Base-by-base conservation (phyloP, 768 basidiomycete species). In the Flagelloscypha sp. region DNA sequence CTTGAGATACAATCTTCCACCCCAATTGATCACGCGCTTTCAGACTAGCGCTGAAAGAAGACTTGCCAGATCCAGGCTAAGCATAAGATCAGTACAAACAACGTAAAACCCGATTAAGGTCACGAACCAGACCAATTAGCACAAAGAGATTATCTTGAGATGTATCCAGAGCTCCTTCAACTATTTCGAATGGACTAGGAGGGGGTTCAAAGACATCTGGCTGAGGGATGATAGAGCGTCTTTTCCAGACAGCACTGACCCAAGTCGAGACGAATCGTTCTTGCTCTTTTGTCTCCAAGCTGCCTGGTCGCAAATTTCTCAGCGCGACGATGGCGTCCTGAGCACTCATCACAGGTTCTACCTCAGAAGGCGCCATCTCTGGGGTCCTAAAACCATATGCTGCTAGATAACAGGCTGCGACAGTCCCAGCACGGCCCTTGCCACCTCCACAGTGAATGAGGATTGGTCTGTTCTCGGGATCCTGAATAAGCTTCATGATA, bases 1-100 rank as follows among this genome's bases (percentile, higher is more conserved):
- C 78, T 48, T 76, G 74, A 2, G 71, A 74, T 27, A 78, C 65
- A 24, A 56, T 50, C 6, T 47, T 55, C 71, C 70, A 76, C 0
- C 55, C 52, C 3, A 41, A 44, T 3, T 63, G 59, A 36, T 72
- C 58, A 10, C 76, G 59, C 2, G 64, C 61, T 1, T 68, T 43
- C 15, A 79, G 51, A 1, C 68, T 57, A n/a, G 60, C 58, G 1
- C 68, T 59, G 35, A 77, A 62, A 64, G 66, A 72, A 1, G 74
- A 70, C 49, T 79, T 79, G 16, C 76, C 76, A 0, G 75, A 70
- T 3, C 76, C 77, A 2, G 76, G 74, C n/a, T n/a, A n/a, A n/a
- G n/a, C n/a, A n/a, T n/a, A n/a, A n/a, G n/a, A n/a, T n/a, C n/a
- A n/a, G n/a, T n/a, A n/a, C n/a, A n/a, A n/a, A n/a, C n/a, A n/a